Evolutionary conservation across 75 land plant species (phyloP).

Genomic region (Ceratopteris richardii): DNA sequence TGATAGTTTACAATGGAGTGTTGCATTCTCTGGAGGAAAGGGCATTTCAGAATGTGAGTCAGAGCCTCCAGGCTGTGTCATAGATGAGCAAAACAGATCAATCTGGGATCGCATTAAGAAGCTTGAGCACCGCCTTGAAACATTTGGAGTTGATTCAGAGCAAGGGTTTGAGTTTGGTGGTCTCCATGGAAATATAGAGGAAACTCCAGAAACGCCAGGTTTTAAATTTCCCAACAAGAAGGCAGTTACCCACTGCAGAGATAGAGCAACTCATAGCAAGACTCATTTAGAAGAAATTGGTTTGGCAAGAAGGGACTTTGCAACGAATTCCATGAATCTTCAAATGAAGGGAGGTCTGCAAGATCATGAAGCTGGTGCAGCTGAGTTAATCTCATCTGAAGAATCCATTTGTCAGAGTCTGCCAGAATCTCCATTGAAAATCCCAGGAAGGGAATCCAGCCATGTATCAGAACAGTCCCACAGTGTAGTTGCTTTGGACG

Average conservation of each 20-base stretch:
- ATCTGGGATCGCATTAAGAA: constrained; percentile 5
- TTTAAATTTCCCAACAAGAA: background rate
- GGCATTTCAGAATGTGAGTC: background rate
- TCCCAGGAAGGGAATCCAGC: background rate
- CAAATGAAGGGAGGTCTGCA: background rate
- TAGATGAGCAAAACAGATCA: constrained; percentile 1
- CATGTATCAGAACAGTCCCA: background rate
- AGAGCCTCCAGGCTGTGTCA: background rate
- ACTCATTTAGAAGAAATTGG: too few species aligned
- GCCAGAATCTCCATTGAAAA: background rate
- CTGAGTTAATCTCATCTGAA: too few species aligned
- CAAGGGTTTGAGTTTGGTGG: background rate
- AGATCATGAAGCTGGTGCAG: background rate
- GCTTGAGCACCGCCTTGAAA: constrained; percentile 6
- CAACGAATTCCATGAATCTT: background rate
- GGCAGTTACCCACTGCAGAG: background rate
- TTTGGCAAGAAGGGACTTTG: background rate
- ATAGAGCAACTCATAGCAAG: background rate
- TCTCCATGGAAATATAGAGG: too few species aligned
- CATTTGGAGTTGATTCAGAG: background rate
- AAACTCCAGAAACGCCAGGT: background rate
- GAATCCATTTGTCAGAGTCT: too few species aligned
- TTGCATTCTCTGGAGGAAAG: background rate
- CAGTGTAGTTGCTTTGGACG: background rate
- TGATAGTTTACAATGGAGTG: background rate